These are phyloP conservation scores for Lignosus rhinocerotis DNA, from an alignment of 1,284 basidiomycete species.

Conservation along the genomic window DNA sequence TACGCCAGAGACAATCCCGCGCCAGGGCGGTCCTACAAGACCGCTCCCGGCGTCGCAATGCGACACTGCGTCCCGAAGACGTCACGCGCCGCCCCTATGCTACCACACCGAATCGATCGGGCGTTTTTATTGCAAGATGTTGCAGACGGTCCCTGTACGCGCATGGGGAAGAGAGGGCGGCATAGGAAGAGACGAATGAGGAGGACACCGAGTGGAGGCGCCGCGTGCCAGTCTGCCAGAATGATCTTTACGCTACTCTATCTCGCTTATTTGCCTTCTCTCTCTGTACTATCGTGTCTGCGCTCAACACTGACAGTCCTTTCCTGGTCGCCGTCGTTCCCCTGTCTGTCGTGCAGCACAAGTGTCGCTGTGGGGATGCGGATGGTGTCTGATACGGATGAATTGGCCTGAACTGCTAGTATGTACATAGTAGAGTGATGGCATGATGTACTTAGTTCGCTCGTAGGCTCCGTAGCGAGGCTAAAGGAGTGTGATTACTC, in stretches of 20 bases:
- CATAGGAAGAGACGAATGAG: neutral
- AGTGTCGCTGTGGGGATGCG: too few relatives aligned
- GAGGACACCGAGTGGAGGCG: slow-evolving; percentile 6
- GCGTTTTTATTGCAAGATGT: too few relatives aligned
- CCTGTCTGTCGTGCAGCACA: neutral
- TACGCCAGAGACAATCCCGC: slow-evolving; percentile 10
- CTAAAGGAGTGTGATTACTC: too few relatives aligned
- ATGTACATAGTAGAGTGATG: too few relatives aligned
- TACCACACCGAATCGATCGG: too few relatives aligned
- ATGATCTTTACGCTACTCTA: slow-evolving; percentile 4
- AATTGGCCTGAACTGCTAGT: too few relatives aligned
- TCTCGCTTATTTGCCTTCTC: neutral
- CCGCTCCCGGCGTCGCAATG: slow-evolving; percentile 8
- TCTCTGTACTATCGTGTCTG: too few relatives aligned
- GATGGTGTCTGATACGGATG: too few relatives aligned
- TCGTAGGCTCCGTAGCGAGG: too few relatives aligned
- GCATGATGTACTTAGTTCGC: too few relatives aligned
- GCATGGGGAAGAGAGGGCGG: neutral
- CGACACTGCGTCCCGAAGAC: neutral
- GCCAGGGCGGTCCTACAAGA: neutral
- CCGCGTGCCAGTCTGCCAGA: slow-evolving; percentile 12
- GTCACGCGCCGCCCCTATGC: too few relatives aligned
- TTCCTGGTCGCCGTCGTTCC: neutral
- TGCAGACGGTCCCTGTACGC: neutral
- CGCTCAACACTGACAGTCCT: slow-evolving; percentile 5